These are phyloP conservation scores for Pseudogymnoascus sp. DNA, from an alignment of 2,329 filamentous ascomycete species.

Conservation along the genomic window DNA sequence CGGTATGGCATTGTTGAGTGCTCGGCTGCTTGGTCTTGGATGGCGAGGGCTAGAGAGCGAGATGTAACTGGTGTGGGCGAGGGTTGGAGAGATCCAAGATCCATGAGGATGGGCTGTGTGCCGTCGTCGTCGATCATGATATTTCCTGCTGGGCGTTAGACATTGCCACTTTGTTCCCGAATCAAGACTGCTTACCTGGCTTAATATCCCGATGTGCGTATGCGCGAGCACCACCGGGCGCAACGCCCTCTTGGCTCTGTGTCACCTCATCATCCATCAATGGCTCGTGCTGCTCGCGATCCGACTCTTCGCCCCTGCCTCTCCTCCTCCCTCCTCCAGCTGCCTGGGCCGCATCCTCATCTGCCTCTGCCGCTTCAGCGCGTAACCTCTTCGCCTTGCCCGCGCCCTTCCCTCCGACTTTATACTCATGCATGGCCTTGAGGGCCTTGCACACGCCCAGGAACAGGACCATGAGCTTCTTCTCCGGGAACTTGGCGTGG, in stretches of 20 bases:
- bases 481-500: constrained; percentile 82
- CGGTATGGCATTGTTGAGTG: constrained; percentile 98
- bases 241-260: constrained; percentile 59
- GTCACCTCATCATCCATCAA: constrained; percentile 75
- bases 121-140: constrained; percentile 98
- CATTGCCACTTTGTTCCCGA: background rate
- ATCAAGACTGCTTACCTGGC: constrained; percentile 57
- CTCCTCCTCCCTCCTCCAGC: constrained; percentile 37
- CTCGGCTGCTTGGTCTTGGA: constrained; percentile 91
- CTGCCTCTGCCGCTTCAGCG: constrained; percentile 32
- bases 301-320: constrained; percentile 47
- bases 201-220: constrained; percentile 98
- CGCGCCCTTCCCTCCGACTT: constrained; percentile 49
- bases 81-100: constrained; percentile 83
- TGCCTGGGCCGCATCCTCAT: constrained; percentile 37
- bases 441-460: constrained; percentile 85
- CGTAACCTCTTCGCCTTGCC: constrained; percentile 40
- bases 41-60: constrained; percentile 80
- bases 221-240: constrained; percentile 63
- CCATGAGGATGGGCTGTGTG: constrained; percentile 87
- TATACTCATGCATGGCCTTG: constrained; percentile 86
- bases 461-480: constrained; percentile 81
- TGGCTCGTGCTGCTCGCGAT: constrained; percentile 70
- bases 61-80: constrained; percentile 86
- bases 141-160: constrained; percentile 53